Percentiles rank a stretch among this genome's conserved stretches.
Conservation (phyloP, 108 stramenopile species). For the Cyclostephanos invisitatus region DNA sequence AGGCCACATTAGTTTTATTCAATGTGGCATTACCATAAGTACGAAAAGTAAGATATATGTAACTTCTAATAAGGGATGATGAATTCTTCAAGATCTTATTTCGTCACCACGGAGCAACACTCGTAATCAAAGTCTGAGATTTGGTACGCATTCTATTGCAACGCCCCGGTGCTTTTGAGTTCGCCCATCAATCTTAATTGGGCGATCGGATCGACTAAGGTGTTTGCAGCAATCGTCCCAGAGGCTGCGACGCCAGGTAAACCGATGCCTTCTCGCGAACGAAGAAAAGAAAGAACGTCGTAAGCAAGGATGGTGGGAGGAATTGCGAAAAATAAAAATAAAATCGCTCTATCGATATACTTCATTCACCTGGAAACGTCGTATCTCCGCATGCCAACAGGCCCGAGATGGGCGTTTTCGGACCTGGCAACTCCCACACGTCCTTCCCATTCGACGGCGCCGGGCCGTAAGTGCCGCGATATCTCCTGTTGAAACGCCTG, state of each 20-base stretch:
- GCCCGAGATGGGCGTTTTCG: conserved; percentile 57
- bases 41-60: too few species aligned
- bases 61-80: too few species aligned
- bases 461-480: conserved; percentile 84
- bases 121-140: neutral
- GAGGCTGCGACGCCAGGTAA: conserved; percentile 81
- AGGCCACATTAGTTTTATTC: too few species aligned
- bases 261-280: conserved; percentile 58
- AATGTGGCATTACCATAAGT: too few species aligned
- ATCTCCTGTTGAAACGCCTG: conserved; percentile 78
- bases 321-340: neutral
- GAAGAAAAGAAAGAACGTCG: neutral
- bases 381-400: conserved; percentile 78
- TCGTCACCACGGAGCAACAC: neutral
- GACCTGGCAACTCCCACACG: conserved; percentile 59
- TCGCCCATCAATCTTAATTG: conserved; percentile 63
- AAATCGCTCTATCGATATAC: neutral
- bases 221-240: conserved; percentile 86
- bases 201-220: conserved; percentile 47
- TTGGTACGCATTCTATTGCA: conserved; percentile 35
- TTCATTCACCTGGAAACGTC: conserved; percentile 22
- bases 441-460: conserved; percentile 61
- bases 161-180: conserved; percentile 53
- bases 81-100: too few species aligned
- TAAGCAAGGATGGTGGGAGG: conserved; percentile 13